Evolutionary conservation across 257 asterid genomes (phyloP), one percentile per base, ranked within the genome.

Genomic region (Striga asiatica): DNA sequence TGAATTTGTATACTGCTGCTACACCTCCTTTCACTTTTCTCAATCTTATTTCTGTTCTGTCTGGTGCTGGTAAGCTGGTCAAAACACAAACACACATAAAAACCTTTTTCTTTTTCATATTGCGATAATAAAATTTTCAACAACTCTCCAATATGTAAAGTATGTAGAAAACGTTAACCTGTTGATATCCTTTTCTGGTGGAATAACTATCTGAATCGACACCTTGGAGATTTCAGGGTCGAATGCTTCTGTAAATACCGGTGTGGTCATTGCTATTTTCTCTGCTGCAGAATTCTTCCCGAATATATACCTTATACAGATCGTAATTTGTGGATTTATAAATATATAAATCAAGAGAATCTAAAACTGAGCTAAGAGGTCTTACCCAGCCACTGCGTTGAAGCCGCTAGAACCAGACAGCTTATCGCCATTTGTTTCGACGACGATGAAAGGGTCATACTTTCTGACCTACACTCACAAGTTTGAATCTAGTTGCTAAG

Each of bases 211-310:
- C 64, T 89, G 97, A 67, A 89, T 68, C 2, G 93, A 78, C 16
- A 89, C 86, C 56, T 74, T 62, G 50, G 94, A 73, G 50, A 57
- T 69, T 29, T 81, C 78, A 0, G 70, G 65, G 69, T 77, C 77
- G 5, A 66, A 63, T 53, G 93, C 75, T 53, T 83, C 88, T 51
- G 94, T 89, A 64, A 85, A 83, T 56, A 85, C 97, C 1, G 97
- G 97, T 12, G 97, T 76, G 5, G 97, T 85, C 96, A 86, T 86
- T 5, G 88, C 78, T 71, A 89, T 89, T 72, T 86, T 89, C 83
- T 89, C 96, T 2, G 56, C 66, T 0, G 81, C 55, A 5, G 94
- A 58, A 57, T 89, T 85, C 81, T 86, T 81, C 65, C 96, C 97
- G 70, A 89, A 85, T 54, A 89, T 86, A 52, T 85, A 85, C 74